A percentile compares a stretch with the other conserved stretches of the same genome.
These are phyloP conservation scores for Ilyonectria sp. DNA, from an alignment of 2,329 filamentous ascomycete species.

Conservation along the genomic window DNA sequence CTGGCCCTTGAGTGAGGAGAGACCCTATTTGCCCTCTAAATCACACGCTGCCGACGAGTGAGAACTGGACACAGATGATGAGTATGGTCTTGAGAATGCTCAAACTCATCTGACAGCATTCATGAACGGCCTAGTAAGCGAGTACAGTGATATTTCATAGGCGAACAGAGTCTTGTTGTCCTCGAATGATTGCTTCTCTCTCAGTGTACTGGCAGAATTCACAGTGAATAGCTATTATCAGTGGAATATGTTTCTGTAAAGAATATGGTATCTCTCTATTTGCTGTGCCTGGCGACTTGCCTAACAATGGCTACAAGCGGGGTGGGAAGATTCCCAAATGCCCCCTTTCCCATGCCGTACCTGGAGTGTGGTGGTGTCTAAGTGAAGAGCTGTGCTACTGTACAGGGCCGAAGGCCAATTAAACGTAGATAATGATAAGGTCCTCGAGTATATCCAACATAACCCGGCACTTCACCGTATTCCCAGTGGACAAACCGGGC, in stretches of 20 bases:
- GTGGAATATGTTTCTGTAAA: background rate
- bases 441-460: slow-evolving; percentile 12
- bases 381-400: slow-evolving; percentile 34
- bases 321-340: slow-evolving; percentile 1
- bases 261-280: slow-evolving; percentile 30
- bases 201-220: background rate
- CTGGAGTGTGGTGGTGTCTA: slow-evolving; percentile 38
- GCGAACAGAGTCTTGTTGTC: too few relatives aligned
- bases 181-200: background rate
- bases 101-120: too few relatives aligned
- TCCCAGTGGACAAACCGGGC: background rate
- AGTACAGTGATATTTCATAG: too few relatives aligned
- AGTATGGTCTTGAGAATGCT: too few relatives aligned
- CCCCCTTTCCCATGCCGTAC: slow-evolving; percentile 10
- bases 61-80: background rate
- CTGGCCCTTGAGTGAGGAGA: background rate
- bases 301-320: background rate
- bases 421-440: slow-evolving; percentile 13
- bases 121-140: too few relatives aligned
- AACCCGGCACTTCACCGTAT: background rate
- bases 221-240: background rate
- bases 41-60: too few relatives aligned
- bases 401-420: slow-evolving; percentile 31
- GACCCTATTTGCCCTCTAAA: background rate
- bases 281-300: slow-evolving; percentile 13